A percentile compares a stretch with the other conserved stretches of the same genome.
Evolutionary conservation across 2,329 filamentous ascomycete species (phyloP).

Genomic region (Clarireedia paspali): DNA sequence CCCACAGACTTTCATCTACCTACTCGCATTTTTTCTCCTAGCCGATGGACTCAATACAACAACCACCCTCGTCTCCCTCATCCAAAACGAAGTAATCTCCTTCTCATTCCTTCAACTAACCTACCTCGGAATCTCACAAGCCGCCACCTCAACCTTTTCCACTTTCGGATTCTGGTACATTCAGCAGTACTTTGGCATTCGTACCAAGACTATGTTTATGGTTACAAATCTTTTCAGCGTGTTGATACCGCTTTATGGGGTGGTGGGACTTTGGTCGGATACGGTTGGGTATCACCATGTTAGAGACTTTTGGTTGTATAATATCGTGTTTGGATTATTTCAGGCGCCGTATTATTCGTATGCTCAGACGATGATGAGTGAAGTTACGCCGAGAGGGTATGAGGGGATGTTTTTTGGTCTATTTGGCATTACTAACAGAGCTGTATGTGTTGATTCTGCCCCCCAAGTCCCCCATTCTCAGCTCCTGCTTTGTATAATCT

Average conservation of each 20-base stretch:
- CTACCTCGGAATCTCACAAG: conserved; percentile 34
- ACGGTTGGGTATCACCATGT: conserved; percentile 34
- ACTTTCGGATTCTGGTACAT: conserved; percentile 37
- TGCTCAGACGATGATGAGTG: conserved; percentile 37
- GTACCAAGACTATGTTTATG: conserved; percentile 36
- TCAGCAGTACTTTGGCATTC: conserved; percentile 34
- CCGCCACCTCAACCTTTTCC: conserved; percentile 31
- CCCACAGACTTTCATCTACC: conserved; percentile 35
- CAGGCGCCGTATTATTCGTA: conserved; percentile 37
- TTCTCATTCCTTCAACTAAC: conserved; percentile 36
- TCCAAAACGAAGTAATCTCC: conserved; percentile 33
- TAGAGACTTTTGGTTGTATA: conserved; percentile 36
- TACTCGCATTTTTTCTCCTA: conserved; percentile 35
- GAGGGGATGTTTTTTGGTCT: conserved; percentile 38
- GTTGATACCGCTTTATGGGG: conserved; percentile 35
- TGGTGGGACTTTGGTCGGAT: conserved; percentile 34
- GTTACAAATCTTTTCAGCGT: conserved; percentile 35
- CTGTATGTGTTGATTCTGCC: conserved; percentile 25
- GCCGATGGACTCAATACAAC: conserved; percentile 36
- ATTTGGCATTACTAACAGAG: conserved; percentile 37
- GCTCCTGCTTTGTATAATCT: neutral
- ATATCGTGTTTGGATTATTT: conserved; percentile 35
- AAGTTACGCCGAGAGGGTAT: conserved; percentile 35
- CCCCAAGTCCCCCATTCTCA: neutral
- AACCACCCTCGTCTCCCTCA: conserved; percentile 32